Evolutionary conservation across 805 yeast genomes (phyloP).

Genomic region (Maudiozyma turicensis): DNA sequence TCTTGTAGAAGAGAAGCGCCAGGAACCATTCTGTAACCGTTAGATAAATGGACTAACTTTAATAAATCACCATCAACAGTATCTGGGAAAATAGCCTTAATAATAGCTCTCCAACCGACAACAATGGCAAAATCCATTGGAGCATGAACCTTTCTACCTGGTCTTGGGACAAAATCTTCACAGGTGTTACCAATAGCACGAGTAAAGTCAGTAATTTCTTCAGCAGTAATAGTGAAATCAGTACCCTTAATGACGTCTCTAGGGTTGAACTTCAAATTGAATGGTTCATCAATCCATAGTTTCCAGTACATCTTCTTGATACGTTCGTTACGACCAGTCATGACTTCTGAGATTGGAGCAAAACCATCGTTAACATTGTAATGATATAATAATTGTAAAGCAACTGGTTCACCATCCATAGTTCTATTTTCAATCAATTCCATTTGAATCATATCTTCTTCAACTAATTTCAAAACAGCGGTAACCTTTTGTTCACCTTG

Average conservation of each 20-base stretch:
- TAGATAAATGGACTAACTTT: conserved; percentile 88
- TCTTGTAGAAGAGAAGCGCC: conserved; percentile 83
- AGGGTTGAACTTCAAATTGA: conserved; percentile 57
- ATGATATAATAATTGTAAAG: conserved; percentile 66
- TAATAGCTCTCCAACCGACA: conserved; percentile 96
- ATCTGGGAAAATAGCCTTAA: conserved; percentile 95
- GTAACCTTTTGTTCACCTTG: conserved; percentile 63
- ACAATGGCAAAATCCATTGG: conserved; percentile 99
- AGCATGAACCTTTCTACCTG: conserved; percentile 75
- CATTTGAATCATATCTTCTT: conserved; percentile 50
- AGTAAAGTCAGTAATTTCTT: conserved; percentile 82
- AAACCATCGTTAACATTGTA: conserved; percentile 85
- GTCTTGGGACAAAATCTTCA: conserved; percentile 87
- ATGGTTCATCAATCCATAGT: conserved; percentile 76
- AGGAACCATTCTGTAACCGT: conserved; percentile 86
- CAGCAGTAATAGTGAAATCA: conserved; percentile 54
- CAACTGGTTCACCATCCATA: conserved; percentile 61
- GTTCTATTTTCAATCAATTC: conserved; percentile 82
- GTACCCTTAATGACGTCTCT: conserved; percentile 63
- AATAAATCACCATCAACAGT: conserved; percentile 93
- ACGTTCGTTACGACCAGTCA: conserved; percentile 84
- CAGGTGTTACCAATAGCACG: conserved; percentile 96
- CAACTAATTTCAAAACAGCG: conserved; percentile 48
- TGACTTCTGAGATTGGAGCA: conserved; percentile 86
- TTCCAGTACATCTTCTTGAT: conserved; percentile 97